These are phyloP conservation scores for Porphyridium purpureum DNA, from an alignment of 23 red algal genomes.

Conservation along the genomic window DNA sequence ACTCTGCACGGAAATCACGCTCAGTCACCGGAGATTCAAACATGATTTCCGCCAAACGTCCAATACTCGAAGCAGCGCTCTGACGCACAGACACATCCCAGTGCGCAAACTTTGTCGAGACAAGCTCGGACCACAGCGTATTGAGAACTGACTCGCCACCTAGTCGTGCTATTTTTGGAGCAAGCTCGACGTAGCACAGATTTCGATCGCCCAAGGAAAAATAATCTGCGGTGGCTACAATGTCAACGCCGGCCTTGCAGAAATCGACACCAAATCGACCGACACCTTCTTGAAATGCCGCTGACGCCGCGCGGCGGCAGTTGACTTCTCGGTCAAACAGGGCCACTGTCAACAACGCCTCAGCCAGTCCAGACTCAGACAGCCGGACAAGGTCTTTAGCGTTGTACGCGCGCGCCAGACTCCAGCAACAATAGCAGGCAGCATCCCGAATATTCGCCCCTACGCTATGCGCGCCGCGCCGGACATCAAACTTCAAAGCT, in stretches of 20 bases:
- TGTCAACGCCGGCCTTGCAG: slow-evolving; percentile 22
- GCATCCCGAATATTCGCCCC: slow-evolving; percentile 80
- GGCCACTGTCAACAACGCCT: slow-evolving; percentile 39
- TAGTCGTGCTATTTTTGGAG: slow-evolving; percentile 41
- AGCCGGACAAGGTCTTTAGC: slow-evolving; percentile 4
- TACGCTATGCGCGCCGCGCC: slow-evolving; percentile 25
- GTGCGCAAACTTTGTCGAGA: slow-evolving; percentile 36
- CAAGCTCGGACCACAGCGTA: slow-evolving; percentile 23
- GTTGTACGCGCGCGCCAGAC: slow-evolving; percentile 60
- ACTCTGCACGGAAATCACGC: too few relatives aligned
- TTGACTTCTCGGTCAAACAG: slow-evolving; percentile 83
- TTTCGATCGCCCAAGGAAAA: slow-evolving; percentile 56
- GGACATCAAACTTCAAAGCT: slow-evolving; percentile 36
- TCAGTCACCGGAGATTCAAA: too few relatives aligned
- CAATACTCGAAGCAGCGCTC: too few relatives aligned
- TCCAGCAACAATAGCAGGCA: slow-evolving; percentile 87
- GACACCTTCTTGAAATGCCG: slow-evolving; percentile 88
- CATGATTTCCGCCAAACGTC: too few relatives aligned
- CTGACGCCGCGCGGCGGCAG: slow-evolving; percentile 80
- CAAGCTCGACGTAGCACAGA: slow-evolving; percentile 27
- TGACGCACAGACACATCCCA: slow-evolving; percentile 59
- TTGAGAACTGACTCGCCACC: slow-evolving; percentile 17
- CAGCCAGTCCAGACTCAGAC: not conserved
- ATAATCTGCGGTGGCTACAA: slow-evolving; percentile 56
- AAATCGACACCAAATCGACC: slow-evolving; percentile 36